phyloP scores from a whole-genome alignment of 2,329 filamentous ascomycete species.

The Cladophialophora yegresii region DNA sequence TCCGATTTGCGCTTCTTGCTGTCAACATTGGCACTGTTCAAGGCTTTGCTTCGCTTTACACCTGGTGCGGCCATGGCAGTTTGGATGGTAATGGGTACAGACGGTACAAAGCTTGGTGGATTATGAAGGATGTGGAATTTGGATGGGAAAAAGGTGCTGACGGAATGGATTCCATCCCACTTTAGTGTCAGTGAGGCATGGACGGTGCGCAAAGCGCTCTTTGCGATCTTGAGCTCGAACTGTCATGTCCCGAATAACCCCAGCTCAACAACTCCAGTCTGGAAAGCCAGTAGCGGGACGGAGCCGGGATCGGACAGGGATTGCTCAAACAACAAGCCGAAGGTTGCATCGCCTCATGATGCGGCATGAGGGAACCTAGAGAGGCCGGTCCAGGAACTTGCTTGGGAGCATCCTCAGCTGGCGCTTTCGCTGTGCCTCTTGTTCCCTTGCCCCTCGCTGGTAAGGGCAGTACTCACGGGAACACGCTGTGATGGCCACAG shows the following conservation, averaged over 20 bases:
- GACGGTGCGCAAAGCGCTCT: neutral
- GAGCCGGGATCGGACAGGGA: neutral
- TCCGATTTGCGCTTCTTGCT: neutral
- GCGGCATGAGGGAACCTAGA: neutral
- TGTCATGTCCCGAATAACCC: neutral
- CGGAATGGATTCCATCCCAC: neutral
- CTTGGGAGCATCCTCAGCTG: neutral
- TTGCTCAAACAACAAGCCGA: neutral
- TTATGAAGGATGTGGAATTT: neutral
- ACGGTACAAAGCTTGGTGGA: neutral
- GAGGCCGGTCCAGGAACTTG: neutral
- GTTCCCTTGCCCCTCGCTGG: neutral
- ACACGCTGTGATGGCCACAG: neutral
- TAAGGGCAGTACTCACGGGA: neutral
- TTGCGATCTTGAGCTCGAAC: neutral
- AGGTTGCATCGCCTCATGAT: neutral
- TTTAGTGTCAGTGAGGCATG: neutral
- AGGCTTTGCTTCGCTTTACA: neutral
- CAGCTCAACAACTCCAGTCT: neutral
- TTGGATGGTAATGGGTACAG: neutral
- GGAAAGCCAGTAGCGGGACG: neutral
- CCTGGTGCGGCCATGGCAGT: neutral
- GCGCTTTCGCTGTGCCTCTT: neutral
- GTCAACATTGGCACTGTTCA: neutral
- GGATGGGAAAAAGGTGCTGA: neutral